Evolutionary conservation across 2,329 filamentous ascomycete genomes (phyloP).

Genomic region (Ramularia endophylla): DNA sequence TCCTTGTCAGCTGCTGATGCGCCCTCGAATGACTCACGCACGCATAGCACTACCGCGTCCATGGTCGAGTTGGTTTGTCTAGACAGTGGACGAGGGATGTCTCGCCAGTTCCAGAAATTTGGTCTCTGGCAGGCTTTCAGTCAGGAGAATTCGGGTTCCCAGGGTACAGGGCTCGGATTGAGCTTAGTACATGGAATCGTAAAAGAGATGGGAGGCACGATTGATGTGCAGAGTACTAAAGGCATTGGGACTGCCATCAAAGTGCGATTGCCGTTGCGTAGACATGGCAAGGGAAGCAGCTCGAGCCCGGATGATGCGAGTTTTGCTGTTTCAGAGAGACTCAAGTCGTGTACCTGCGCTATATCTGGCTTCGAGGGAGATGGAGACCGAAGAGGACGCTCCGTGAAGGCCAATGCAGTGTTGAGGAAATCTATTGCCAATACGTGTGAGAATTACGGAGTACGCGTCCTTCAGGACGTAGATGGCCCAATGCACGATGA

Average conservation of each 20-base stretch:
- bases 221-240: conserved; percentile 25
- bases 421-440: not conserved
- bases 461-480: not conserved
- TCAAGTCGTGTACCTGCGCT: not conserved
- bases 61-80: conserved; percentile 13
- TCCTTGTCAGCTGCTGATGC: not conserved
- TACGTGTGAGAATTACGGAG: not conserved
- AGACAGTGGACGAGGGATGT: conserved; percentile 33
- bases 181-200: conserved; percentile 31
- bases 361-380: not conserved
- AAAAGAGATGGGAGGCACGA: conserved; percentile 20
- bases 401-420: not conserved
- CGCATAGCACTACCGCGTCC: not conserved
- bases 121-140: conserved; percentile 31
- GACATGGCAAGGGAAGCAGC: not conserved
- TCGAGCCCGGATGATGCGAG: not conserved
- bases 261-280: conserved; percentile 1
- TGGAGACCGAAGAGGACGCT: not conserved
- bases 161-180: conserved; percentile 33
- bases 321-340: not conserved
- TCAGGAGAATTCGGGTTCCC: conserved; percentile 29
- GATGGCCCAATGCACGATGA: too few relatives aligned
- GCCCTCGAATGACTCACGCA: not conserved
- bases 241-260: conserved; percentile 20
- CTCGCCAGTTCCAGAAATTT: conserved; percentile 24